A percentile compares a stretch with the other conserved stretches of the same genome.
Conservation (phyloP, 2,329 filamentous ascomycete genomes). For the Ceratocystis destructans region DNA sequence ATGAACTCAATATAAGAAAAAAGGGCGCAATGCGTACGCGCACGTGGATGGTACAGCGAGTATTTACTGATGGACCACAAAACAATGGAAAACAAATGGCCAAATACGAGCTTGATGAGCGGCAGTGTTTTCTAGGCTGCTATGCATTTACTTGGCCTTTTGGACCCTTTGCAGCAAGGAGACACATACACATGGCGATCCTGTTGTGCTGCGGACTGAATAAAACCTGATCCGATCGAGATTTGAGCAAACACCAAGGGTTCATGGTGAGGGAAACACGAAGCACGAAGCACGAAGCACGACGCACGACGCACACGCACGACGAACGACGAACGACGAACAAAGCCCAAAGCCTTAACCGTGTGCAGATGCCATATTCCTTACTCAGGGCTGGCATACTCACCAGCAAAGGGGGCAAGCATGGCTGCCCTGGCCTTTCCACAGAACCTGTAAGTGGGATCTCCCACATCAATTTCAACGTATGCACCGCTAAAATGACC, state of each 20-base stretch:
- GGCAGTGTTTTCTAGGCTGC: background rate
- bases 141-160: background rate
- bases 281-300: background rate
- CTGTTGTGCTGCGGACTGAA: background rate
- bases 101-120: background rate
- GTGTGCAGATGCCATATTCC: too few relatives aligned
- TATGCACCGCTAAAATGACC: too few relatives aligned
- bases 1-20: background rate
- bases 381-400: too few relatives aligned
- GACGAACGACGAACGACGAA: too few relatives aligned
- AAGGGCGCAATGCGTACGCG: background rate
- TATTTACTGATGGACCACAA: background rate
- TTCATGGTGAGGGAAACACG: background rate
- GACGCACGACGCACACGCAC: background rate
- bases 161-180: background rate
- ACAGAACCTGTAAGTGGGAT: too few relatives aligned
- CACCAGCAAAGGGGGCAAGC: too few relatives aligned
- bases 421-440: too few relatives aligned
- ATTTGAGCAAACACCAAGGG: background rate
- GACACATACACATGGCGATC: background rate
- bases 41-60: too few relatives aligned
- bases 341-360: too few relatives aligned
- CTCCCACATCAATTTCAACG: too few relatives aligned
- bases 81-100: background rate
- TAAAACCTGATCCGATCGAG: background rate